A percentile compares a stretch with the other conserved stretches of the same genome.
phyloP scores from a whole-genome alignment of 2,329 filamentous ascomycete species.

The Huntiella moniliformis region DNA sequence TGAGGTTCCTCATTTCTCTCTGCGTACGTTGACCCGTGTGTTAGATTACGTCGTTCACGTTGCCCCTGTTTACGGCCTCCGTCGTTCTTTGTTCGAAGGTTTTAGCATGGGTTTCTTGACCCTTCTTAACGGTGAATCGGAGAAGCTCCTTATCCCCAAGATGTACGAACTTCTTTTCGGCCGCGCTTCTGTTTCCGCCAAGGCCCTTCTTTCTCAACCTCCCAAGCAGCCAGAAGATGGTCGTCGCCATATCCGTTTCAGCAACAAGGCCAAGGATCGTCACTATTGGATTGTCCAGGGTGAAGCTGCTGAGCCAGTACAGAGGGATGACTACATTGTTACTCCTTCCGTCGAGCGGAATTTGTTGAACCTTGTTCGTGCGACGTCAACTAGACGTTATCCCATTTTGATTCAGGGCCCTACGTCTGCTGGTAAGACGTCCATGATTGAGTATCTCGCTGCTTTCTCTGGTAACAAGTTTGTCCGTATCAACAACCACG shows the following conservation, averaged over 20 bases:
- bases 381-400: slow-evolving; percentile 78
- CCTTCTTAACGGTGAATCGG: slow-evolving; percentile 64
- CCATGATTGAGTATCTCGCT: slow-evolving; percentile 98
- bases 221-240: slow-evolving; percentile 63
- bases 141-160: slow-evolving; percentile 56
- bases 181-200: slow-evolving; percentile 34
- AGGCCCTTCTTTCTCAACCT: slow-evolving; percentile 57
- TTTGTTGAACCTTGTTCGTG: slow-evolving; percentile 80
- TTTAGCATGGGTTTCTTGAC: slow-evolving; percentile 98
- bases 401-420: slow-evolving; percentile 92
- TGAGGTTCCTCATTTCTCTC: slow-evolving; percentile 90
- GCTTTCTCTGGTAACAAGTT: slow-evolving; percentile 93
- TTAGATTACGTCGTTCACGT: slow-evolving; percentile 78
- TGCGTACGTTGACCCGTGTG: slow-evolving; percentile 80
- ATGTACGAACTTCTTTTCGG: slow-evolving; percentile 66
- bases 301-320: slow-evolving; percentile 36
- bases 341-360: slow-evolving; percentile 92
- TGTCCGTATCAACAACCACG: slow-evolving; percentile 97
- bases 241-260: slow-evolving; percentile 61
- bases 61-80: slow-evolving; percentile 62
- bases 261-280: slow-evolving; percentile 40
- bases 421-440: slow-evolving; percentile 94
- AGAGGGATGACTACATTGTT: slow-evolving; percentile 83
- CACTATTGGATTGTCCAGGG: slow-evolving; percentile 87
- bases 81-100: slow-evolving; percentile 77